Evolutionary conservation across 495 filamentous ascomycete species (phyloP), one percentile per base, ranked within the genome.

Genomic region (Terfezia claveryi): DNA sequence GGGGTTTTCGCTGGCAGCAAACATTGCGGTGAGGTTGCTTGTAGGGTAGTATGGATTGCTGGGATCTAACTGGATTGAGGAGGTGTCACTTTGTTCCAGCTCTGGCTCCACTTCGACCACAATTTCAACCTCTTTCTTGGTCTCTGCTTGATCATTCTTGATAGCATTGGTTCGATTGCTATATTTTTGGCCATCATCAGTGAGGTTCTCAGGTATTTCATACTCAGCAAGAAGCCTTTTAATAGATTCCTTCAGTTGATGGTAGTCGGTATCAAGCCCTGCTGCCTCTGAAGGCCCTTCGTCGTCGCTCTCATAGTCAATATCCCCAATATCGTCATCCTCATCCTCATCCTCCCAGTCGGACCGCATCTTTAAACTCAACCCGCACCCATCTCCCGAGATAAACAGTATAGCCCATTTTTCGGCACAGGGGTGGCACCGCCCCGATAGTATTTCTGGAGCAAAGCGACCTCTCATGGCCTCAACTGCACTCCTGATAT

Each of bases 241-340:
- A 50, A 94, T 82, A 7, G 85, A 82, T 37, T 84, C 80, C 55
- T 89, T 82, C 8, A 93, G 69, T 54, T 84, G 80, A 66, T 91
- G 83, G 59, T 91, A 84, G 59, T 87, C 83, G 58, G 82, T 83
- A 62, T 85, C 81, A 7, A 85, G 68, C 32, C 85, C 83, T 10
- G 84, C 72, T 9, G 75, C 73, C 11, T 78, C 79, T 32, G 75
- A 74, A 5, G 73, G 74, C 10, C 73, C 71, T 10, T 85, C 83
- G 59, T 87, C 81, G 44, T 79, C 78, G 36, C 73, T 79, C 54
- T 82, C 81, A 62, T 74, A 80, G 44, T 81, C 78, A 8, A 81
- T 80, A 10, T 69, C 64, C 11, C 79, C 77, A 38, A 83, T 79
- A 55, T 81, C 79, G 1, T 73, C 73, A 61, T 83, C 81, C 57